Percentiles rank a stretch among this genome's conserved stretches.
Evolutionary conservation across 75 land plant genomes (phyloP).

Genomic region (Isoetes taiwanensis): DNA sequence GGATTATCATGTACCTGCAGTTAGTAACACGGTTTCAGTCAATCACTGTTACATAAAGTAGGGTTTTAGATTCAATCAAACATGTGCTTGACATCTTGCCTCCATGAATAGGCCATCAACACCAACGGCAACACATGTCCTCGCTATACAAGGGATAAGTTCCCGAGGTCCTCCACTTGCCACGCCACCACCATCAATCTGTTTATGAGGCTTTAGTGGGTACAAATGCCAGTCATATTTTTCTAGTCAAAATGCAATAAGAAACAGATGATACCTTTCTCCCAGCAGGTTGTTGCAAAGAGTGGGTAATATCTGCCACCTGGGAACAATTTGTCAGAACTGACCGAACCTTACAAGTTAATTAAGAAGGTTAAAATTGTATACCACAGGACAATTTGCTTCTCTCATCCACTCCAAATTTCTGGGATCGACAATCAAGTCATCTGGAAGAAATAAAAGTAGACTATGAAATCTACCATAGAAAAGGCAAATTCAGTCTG

Average conservation of each 20-base stretch:
- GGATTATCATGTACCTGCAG: too few relatives aligned
- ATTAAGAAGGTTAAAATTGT: conserved; percentile 10
- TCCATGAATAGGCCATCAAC: conserved; percentile 99
- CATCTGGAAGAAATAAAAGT: conserved; percentile 34
- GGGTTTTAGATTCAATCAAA: too few relatives aligned
- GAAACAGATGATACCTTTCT: conserved; percentile 41
- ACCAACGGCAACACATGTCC: conserved; percentile 96
- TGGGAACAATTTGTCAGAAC: conserved; percentile 12
- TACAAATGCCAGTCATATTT: not conserved
- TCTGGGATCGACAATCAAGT: conserved; percentile 93
- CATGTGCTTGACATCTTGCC: conserved; percentile 46
- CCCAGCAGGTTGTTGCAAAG: conserved; percentile 96
- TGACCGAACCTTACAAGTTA: not conserved
- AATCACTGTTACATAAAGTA: too few relatives aligned
- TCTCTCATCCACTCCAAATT: conserved; percentile 96
- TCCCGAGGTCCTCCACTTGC: conserved; percentile 97
- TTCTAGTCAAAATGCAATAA: not conserved
- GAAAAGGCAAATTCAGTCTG: not conserved
- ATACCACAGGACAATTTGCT: conserved; percentile 87
- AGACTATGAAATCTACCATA: not conserved
- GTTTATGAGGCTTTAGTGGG: not conserved
- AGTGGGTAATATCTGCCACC: conserved; percentile 95
- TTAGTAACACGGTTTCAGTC: too few relatives aligned
- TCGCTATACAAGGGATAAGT: conserved; percentile 87
- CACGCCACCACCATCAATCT: conserved; percentile 95